A percentile compares a stretch with the other conserved stretches of the same genome.
Evolutionary conservation across 306 rosid genomes (phyloP).

Genomic region (Ziziphus jujuba): DNA sequence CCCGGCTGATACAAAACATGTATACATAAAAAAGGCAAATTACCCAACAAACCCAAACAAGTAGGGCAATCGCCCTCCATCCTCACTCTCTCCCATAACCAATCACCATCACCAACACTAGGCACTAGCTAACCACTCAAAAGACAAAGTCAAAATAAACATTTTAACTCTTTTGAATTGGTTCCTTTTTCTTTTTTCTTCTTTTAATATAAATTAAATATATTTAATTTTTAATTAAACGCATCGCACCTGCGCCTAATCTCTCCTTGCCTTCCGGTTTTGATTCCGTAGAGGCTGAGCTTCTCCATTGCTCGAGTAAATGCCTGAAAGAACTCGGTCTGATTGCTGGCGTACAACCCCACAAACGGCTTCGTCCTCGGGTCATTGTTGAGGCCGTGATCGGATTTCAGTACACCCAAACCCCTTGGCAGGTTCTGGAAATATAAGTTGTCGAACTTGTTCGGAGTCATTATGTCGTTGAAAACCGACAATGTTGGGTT

Average conservation of each 20-base stretch:
- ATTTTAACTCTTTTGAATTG: not conserved
- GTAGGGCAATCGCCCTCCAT: not conserved
- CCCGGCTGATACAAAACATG: constrained; percentile 24
- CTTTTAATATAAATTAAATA: too few species aligned
- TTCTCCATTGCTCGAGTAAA: constrained; percentile 74
- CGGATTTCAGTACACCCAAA: constrained; percentile 69
- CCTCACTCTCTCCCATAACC: not conserved
- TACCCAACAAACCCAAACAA: constrained; percentile 3
- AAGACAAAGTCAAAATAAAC: not conserved
- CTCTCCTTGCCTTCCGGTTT: constrained; percentile 72
- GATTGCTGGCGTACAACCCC: constrained; percentile 50
- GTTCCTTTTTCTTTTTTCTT: not conserved
- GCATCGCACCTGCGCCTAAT: constrained; percentile 84
- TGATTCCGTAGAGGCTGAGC: constrained; percentile 55
- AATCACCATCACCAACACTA: not conserved
- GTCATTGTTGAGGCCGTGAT: constrained; percentile 59
- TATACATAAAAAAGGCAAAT: constrained; percentile 20
- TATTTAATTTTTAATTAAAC: constrained; percentile 39
- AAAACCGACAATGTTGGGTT: constrained; percentile 80
- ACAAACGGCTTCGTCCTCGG: constrained; percentile 56
- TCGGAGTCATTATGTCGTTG: constrained; percentile 81
- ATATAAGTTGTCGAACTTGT: constrained; percentile 75
- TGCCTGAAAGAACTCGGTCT: constrained; percentile 51
- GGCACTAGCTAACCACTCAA: not conserved
- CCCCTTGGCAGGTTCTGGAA: constrained; percentile 78